A percentile compares a stretch with the other conserved stretches of the same genome.
These are phyloP conservation scores for Silene vulgaris DNA, from an alignment of 179 eudicot species.

Conservation along the genomic window DNA sequence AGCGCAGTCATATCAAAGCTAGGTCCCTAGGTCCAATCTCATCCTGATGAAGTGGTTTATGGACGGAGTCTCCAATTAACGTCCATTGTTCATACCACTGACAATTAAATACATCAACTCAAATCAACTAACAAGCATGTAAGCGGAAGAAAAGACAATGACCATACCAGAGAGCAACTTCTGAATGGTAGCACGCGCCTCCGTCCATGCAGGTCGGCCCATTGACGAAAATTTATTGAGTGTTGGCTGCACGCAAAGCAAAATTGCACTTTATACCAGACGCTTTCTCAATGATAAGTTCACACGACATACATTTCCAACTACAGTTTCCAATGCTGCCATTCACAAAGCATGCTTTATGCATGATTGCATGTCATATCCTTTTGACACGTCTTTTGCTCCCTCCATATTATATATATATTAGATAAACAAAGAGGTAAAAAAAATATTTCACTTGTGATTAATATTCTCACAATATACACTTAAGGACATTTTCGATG, in stretches of 20 bases:
- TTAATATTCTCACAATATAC: neutral
- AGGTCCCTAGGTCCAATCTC: neutral
- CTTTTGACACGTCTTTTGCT: neutral
- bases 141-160: constrained; percentile 3
- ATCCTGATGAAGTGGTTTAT: neutral
- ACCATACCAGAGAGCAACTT: constrained; percentile 68
- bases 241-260: constrained; percentile 51
- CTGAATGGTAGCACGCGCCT: constrained; percentile 85
- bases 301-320: neutral
- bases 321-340: neutral
- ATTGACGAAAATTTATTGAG: constrained; percentile 70
- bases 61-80: neutral
- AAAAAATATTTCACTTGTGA: neutral
- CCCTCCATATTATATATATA: neutral
- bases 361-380: constrained; percentile 1
- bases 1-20: neutral
- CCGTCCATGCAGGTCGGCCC: constrained; percentile 96
- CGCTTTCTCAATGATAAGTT: constrained; percentile 6
- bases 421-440: neutral
- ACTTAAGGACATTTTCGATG: neutral
- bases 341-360: neutral
- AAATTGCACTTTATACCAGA: constrained; percentile 9
- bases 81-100: neutral
- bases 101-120: neutral
- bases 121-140: neutral